Evolutionary conservation across 164 flowering plant genomes (phyloP).

Genomic region (Saururus chinensis): DNA sequence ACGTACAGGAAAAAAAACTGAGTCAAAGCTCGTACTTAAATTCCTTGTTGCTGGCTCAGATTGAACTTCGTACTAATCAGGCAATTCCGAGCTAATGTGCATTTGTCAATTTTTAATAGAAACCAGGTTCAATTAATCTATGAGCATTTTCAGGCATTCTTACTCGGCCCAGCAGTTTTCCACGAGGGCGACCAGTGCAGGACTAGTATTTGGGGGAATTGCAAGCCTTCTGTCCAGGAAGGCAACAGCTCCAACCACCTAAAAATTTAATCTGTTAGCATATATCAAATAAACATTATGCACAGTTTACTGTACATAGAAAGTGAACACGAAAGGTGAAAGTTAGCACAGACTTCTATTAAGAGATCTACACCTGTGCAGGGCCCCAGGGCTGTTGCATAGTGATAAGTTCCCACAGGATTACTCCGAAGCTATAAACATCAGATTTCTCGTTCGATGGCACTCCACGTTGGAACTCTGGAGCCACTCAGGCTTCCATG

Average conservation of each 20-base stretch:
- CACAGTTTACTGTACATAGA: neutral
- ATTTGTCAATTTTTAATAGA: neutral
- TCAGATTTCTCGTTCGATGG: constrained; percentile 93
- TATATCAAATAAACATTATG: neutral
- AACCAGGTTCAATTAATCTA: neutral
- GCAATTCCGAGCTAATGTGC: neutral
- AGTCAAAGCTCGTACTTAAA: neutral
- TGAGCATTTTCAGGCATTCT: constrained; percentile 15
- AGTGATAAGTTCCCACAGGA: constrained; percentile 90
- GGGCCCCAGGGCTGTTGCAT: constrained; percentile 97
- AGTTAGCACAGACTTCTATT: neutral
- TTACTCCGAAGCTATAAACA: constrained; percentile 95
- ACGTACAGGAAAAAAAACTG: too few relatives aligned
- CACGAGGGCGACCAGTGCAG: constrained; percentile 63
- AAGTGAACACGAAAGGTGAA: neutral
- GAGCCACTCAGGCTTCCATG: constrained; percentile 96
- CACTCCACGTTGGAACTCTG: constrained; percentile 95
- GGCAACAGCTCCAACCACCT: constrained; percentile 99
- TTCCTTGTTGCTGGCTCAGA: neutral
- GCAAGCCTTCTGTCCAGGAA: constrained; percentile 85
- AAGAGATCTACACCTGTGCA: constrained; percentile 53
- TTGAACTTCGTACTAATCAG: neutral
- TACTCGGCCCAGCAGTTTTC: constrained; percentile 98
- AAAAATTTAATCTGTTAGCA: constrained; percentile 4
- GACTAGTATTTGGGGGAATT: constrained; percentile 58